Percentiles rank a stretch among this genome's conserved stretches.
Evolutionary conservation across 805 yeast species (phyloP).

Genomic region (Candida endomychidarum): DNA sequence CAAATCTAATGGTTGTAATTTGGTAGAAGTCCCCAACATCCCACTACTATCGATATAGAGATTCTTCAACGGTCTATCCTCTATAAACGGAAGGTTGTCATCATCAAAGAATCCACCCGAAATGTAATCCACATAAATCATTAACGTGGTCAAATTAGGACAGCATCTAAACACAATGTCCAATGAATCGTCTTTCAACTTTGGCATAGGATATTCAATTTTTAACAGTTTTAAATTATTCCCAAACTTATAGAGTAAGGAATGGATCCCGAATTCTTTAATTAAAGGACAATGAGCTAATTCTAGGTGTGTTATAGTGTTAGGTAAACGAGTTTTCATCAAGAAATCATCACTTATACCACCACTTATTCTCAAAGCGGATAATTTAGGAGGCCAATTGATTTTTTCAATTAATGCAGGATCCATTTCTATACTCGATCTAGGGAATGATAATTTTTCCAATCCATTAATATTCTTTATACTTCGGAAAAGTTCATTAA

Average conservation of each 20-base stretch:
- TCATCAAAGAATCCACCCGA: conserved; percentile 43
- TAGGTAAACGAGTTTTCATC: conserved; percentile 67
- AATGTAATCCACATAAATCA: conserved; percentile 78
- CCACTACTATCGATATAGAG: conserved; percentile 83
- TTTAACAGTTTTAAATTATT: conserved; percentile 58
- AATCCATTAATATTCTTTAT: conserved; percentile 61
- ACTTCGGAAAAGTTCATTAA: conserved; percentile 75
- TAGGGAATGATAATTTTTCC: conserved; percentile 80
- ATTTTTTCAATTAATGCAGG: conserved; percentile 44
- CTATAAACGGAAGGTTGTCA: conserved; percentile 24
- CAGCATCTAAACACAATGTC: conserved; percentile 76
- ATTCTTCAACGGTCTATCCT: conserved; percentile 52
- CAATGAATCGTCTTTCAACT: conserved; percentile 62
- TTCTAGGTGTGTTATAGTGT: conserved; percentile 66
- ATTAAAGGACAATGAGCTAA: conserved; percentile 86
- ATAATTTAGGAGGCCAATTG: conserved; percentile 77
- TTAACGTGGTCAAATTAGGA: conserved; percentile 64
- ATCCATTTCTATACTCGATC: conserved; percentile 76
- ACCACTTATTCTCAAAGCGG: conserved; percentile 78
- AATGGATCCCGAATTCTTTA: conserved; percentile 61
- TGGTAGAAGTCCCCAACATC: conserved; percentile 76
- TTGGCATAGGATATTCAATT: conserved; percentile 88
- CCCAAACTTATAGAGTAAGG: conserved; percentile 65
- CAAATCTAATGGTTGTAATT: conserved; percentile 84
- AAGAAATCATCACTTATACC: conserved; percentile 85